Base-by-base conservation (phyloP, 805 yeast species). In the Wickerhamiella musiphila region DNA sequence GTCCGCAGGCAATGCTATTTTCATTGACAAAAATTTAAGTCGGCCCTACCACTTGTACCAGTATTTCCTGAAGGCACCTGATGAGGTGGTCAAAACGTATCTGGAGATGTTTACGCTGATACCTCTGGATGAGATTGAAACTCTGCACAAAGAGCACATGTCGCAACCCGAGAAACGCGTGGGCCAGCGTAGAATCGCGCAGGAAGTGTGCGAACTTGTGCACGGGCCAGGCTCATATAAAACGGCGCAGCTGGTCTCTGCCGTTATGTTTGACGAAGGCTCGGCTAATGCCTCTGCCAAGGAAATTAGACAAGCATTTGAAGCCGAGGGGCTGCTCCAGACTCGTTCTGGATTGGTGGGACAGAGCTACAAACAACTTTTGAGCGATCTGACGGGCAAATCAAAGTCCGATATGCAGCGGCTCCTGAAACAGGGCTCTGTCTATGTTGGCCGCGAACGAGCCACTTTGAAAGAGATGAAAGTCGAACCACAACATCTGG, bases 1-100 rank as follows among this genome's bases (percentile, higher is more conserved):
- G 49, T 78, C 93, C 35, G 94, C 94, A 2, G 96, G 96, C 0
- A 90, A 90, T 58, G 96, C 98, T 0, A 70, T 90, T 2, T 90
- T 90, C 56, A 71, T 90, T 33, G 84, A 77, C 46, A 62, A 70
- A 6, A 52, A 58, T n/a, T 54, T 78, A 36, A 86, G 94, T 1
- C 63, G 78, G 11, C 73, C 93, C 0, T 90, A 68, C 53, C 77
- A 78, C 29, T 54, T 90, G 41, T 90, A 77, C 51, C 96, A 90
- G 45, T 78, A 74, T 49, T 78, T 90, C 53, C 68, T 77, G 46
- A 78, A 78, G 41, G 62, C 76, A 0, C 71, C 78, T 0, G 49
- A 46, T 23, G 73, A 66, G 12, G 84, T 77, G 40, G 73, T 84
- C 3, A 66, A 57, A 22, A 68, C 63, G 42, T 68, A 81, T 28